Percentiles rank a stretch among this genome's conserved stretches.
phyloP scores from a whole-genome alignment of 1,139 yeast species.

The Zygoascus hellenicus region DNA sequence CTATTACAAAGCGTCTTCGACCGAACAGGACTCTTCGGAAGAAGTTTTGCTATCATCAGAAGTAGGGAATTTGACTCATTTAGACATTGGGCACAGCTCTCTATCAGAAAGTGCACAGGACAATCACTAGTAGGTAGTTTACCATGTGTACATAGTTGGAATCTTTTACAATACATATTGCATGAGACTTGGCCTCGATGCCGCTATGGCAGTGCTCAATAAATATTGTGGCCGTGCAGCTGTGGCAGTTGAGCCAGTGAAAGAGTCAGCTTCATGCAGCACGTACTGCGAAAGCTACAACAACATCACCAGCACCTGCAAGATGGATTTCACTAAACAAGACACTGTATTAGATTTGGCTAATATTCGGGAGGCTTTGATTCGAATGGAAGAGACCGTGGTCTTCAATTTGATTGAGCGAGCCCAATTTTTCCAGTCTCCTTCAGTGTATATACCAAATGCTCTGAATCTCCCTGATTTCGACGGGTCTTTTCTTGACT shows the following conservation, averaged over 20 bases:
- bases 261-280: not conserved
- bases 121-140: no score
- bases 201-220: no score
- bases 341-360: conserved; percentile 72
- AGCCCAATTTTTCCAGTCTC: conserved; percentile 76
- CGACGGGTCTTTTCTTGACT: conserved; percentile 79
- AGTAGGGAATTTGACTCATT: not conserved
- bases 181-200: no score
- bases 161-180: no score
- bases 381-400: conserved; percentile 94
- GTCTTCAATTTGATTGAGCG: conserved; percentile 89
- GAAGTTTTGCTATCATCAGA: conserved; percentile 3
- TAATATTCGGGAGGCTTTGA: conserved; percentile 78
- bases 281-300: not conserved
- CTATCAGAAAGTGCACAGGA: no score
- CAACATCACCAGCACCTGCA: not conserved
- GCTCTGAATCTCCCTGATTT: conserved; percentile 60
- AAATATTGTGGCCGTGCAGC: no score
- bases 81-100: not conserved
- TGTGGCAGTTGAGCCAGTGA: not conserved
- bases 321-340: conserved; percentile 82
- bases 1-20: conserved; percentile 18
- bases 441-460: conserved; percentile 61
- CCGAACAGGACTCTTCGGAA: not conserved
- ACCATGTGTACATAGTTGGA: no score